A percentile compares a stretch with the other conserved stretches of the same genome.
These are phyloP conservation scores for Ustulina deusta DNA, from an alignment of 2,329 filamentous ascomycete genomes.

Conservation along the genomic window DNA sequence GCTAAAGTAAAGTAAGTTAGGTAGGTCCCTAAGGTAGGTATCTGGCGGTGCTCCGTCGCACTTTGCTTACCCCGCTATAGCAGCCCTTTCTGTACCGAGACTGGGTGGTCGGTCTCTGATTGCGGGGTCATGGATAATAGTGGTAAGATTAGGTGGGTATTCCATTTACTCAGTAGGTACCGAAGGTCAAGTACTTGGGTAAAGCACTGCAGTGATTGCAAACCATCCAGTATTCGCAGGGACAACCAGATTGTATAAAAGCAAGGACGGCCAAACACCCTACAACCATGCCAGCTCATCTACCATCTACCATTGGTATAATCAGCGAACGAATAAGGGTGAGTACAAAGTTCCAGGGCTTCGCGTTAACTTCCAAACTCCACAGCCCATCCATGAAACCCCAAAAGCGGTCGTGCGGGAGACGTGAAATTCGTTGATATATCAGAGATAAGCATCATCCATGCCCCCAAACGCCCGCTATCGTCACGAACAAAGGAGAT, in stretches of 20 bases:
- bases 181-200: too few relatives aligned
- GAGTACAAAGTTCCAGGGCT: background rate
- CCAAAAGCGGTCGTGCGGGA: background rate
- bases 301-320: background rate
- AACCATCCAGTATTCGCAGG: too few relatives aligned
- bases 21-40: background rate
- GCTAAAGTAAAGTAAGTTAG: background rate
- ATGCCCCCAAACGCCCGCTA: background rate
- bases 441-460: background rate
- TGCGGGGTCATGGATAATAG: background rate
- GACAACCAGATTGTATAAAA: background rate
- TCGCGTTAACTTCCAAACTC: background rate
- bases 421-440: background rate
- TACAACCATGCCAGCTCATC: background rate
- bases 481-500: background rate
- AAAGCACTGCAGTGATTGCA: too few relatives aligned
- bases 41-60: conserved; percentile 7
- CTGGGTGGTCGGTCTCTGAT: background rate
- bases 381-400: background rate
- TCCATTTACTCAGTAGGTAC: too few relatives aligned
- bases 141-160: too few relatives aligned
- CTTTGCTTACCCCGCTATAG: conserved; percentile 5
- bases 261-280: background rate
- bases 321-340: background rate
- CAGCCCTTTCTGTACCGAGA: background rate